These are phyloP conservation scores for Saksenaea oblongispora DNA, from an alignment of 371 early-diverging fungal genomes.

Conservation along the genomic window DNA sequence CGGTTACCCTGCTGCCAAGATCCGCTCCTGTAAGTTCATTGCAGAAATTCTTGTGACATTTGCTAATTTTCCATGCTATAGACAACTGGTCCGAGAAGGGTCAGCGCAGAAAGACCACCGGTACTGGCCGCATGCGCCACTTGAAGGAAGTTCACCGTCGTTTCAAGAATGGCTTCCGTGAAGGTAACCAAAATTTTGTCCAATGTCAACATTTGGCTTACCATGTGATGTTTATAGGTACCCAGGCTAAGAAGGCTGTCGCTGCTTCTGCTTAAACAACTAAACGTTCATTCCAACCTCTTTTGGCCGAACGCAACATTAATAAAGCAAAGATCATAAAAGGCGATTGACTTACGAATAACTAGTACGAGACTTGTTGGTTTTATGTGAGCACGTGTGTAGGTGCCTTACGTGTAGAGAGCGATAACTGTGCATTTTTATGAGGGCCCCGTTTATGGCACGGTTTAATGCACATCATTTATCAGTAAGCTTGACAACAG, in stretches of 20 bases:
- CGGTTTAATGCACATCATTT: too few relatives aligned
- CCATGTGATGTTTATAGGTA: slow-evolving; percentile 6
- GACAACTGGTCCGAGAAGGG: slow-evolving; percentile 95
- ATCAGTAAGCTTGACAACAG: neutral
- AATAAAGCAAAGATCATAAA: neutral
- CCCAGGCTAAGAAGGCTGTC: slow-evolving; percentile 27
- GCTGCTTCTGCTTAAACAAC: slow-evolving; percentile 25
- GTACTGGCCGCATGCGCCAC: slow-evolving; percentile 97
- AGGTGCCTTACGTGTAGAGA: too few relatives aligned
- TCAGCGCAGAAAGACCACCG: slow-evolving; percentile 95
- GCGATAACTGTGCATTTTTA: too few relatives aligned
- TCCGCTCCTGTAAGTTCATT: slow-evolving; percentile 79
- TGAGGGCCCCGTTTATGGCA: too few relatives aligned
- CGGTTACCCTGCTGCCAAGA: slow-evolving; percentile 98
- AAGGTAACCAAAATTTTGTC: slow-evolving; percentile 57
- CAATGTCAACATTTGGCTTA: neutral
- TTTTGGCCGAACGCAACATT: slow-evolving; percentile 3
- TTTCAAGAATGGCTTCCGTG: slow-evolving; percentile 96
- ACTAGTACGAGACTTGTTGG: too few relatives aligned
- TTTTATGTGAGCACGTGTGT: too few relatives aligned
- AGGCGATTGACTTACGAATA: neutral
- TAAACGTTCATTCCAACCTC: slow-evolving; percentile 2
- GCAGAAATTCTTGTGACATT: neutral
- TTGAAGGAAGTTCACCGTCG: slow-evolving; percentile 86
- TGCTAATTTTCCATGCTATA: slow-evolving; percentile 18